A percentile compares a stretch with the other conserved stretches of the same genome.
phyloP scores from a whole-genome alignment of 2,329 filamentous ascomycete species.

The Plenodomus tracheiphilus region DNA sequence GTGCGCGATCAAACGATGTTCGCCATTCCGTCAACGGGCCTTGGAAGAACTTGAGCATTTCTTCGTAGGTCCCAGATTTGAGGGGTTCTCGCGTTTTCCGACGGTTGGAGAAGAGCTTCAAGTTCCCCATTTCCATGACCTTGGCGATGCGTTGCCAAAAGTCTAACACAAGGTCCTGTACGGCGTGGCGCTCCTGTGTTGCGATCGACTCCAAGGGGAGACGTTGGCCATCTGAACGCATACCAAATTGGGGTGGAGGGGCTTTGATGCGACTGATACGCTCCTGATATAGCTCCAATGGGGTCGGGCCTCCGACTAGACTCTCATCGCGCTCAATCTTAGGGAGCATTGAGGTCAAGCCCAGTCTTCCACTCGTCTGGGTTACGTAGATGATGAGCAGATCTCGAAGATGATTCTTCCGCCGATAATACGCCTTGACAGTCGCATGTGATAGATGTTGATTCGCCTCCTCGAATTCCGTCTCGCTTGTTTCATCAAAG shows the following conservation, averaged over 20 bases:
- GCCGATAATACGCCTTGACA: slow-evolving; percentile 74
- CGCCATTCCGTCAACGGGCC: slow-evolving; percentile 79
- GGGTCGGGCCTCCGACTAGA: slow-evolving; percentile 28
- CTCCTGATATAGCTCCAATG: slow-evolving; percentile 40
- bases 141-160: slow-evolving; percentile 95
- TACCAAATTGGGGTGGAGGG: slow-evolving; percentile 40
- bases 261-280: slow-evolving; percentile 41
- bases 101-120: slow-evolving; percentile 82
- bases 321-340: slow-evolving; percentile 39
- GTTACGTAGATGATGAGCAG: slow-evolving; percentile 89
- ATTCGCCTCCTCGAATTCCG: slow-evolving; percentile 54
- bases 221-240: slow-evolving; percentile 41
- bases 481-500: slow-evolving; percentile 85
- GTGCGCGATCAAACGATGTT: slow-evolving; percentile 77
- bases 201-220: slow-evolving; percentile 42
- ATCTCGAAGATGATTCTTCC: slow-evolving; percentile 80
- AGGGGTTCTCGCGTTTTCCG: slow-evolving; percentile 89
- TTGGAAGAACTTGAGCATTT: slow-evolving; percentile 78
- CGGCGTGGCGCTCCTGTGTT: slow-evolving; percentile 41
- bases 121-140: slow-evolving; percentile 88
- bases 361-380: slow-evolving; percentile 88
- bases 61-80: slow-evolving; percentile 80
- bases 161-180: slow-evolving; percentile 66
- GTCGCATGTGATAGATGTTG: slow-evolving; percentile 53
- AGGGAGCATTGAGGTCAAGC: slow-evolving; percentile 92